phyloP scores from a whole-genome alignment of 2,329 filamentous ascomycete genomes.

The Trichoderma endophyticum region DNA sequence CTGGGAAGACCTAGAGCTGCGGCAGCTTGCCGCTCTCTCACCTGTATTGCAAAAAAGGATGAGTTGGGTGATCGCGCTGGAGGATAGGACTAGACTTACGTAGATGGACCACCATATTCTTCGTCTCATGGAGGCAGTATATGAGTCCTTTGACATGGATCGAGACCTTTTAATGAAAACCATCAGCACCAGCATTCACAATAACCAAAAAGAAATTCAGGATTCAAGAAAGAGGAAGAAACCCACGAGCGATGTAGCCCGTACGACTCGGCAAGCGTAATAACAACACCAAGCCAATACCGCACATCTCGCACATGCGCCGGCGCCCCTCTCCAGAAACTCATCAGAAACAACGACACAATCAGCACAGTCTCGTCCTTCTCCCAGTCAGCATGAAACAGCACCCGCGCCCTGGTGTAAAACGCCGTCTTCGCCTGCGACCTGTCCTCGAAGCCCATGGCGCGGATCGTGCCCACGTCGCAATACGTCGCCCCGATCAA shows the following conservation, averaged over 20 bases:
- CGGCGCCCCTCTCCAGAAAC: conserved; percentile 53
- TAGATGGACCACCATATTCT: conserved; percentile 56
- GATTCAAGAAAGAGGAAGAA: neutral
- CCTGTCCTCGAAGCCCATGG: conserved; percentile 46
- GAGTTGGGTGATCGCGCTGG: neutral
- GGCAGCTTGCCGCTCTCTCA: conserved; percentile 37
- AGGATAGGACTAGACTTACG: conserved; percentile 29
- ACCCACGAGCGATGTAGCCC: conserved; percentile 42
- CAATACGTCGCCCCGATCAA: conserved; percentile 55
- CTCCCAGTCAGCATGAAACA: conserved; percentile 54
- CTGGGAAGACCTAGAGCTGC: conserved; percentile 37
- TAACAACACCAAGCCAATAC: conserved; percentile 50
- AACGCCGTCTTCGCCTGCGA: conserved; percentile 49
- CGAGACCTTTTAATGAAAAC: conserved; percentile 23
- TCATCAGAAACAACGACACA: conserved; percentile 52
- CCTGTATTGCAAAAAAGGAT: conserved; percentile 22
- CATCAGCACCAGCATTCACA: neutral
- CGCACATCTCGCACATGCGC: conserved; percentile 46
- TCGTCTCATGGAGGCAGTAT: conserved; percentile 37
- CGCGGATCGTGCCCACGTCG: conserved; percentile 41
- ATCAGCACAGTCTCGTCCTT: conserved; percentile 48
- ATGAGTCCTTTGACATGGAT: conserved; percentile 28
- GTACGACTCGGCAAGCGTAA: conserved; percentile 49
- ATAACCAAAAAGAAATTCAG: too few relatives aligned
- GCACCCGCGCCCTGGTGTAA: conserved; percentile 48